Evolutionary conservation across 345 rosid species (phyloP).

Genomic region (Eucalyptus pauciflora): DNA sequence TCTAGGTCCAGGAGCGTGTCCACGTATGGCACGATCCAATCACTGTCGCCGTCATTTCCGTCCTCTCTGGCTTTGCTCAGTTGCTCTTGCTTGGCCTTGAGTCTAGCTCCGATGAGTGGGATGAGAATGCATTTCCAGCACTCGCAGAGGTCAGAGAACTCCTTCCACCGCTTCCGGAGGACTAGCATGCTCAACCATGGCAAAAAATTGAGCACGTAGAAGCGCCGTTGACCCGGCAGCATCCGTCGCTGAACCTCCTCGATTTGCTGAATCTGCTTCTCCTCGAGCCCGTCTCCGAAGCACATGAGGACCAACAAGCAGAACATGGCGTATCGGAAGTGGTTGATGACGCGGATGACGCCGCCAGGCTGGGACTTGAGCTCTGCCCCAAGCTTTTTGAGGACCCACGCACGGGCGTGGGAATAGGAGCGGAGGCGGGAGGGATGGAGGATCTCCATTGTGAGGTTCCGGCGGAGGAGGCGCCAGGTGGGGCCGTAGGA

Average conservation of each 20-base stretch:
- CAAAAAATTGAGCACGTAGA: not conserved
- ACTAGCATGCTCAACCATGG: not conserved
- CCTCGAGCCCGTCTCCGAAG: not conserved
- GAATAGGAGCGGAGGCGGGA: not conserved
- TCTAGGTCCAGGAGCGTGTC: not conserved
- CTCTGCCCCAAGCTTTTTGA: not conserved
- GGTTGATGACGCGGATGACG: not conserved
- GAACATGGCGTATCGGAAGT: not conserved
- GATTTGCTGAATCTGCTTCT: not conserved
- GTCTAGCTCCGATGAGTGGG: not conserved
- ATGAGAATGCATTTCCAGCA: not conserved
- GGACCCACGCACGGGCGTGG: not conserved
- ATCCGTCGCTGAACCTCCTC: not conserved
- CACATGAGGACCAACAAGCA: not conserved
- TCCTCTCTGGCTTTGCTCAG: not conserved
- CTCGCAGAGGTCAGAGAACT: not conserved
- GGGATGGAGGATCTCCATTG: not conserved
- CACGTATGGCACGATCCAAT: not conserved
- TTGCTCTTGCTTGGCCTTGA: not conserved
- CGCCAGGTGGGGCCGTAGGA: slow-evolving; percentile 1
- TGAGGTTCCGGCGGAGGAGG: slow-evolving; percentile 1
- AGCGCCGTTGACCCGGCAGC: not conserved
- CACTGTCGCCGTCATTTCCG: not conserved
- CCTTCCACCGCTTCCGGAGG: not conserved
- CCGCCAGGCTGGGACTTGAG: not conserved